Percentiles rank a stretch among this genome's conserved stretches.
Evolutionary conservation across 306 rosid species (phyloP).

Genomic region (Senna tora): DNA sequence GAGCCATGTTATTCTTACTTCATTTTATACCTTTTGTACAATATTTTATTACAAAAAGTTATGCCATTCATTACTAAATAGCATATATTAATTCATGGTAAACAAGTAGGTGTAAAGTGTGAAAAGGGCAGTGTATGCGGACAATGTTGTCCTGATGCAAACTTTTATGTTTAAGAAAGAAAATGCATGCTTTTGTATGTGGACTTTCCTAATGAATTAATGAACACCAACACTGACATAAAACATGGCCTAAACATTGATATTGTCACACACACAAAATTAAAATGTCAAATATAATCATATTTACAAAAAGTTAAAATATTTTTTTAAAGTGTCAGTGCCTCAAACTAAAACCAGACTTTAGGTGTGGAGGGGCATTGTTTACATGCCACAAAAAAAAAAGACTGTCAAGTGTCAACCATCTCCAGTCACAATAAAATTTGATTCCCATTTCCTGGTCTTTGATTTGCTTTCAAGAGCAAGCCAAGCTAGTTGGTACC

Average conservation of each 20-base stretch:
- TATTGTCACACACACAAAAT: background rate
- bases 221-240: background rate
- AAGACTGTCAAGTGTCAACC: conserved; percentile 1
- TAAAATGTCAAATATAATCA: background rate
- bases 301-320: too few relatives aligned
- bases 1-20: background rate
- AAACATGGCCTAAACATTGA: background rate
- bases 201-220: background rate
- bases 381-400: background rate
- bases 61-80: background rate
- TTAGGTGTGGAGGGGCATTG: background rate
- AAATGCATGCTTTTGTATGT: background rate
- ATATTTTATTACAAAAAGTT: too few relatives aligned
- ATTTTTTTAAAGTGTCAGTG: background rate
- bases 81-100: background rate
- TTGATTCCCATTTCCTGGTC: background rate
- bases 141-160: background rate
- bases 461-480: conserved; percentile 4
- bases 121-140: background rate
- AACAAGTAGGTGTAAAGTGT: background rate
- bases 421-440: background rate
- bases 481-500: background rate
- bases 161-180: background rate
- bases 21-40: background rate
- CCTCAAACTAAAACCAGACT: background rate